Evolutionary conservation across 2,329 filamentous ascomycete species (phyloP), one percentile per base, ranked within the genome.

Genomic region (Monilinia polystroma): DNA sequence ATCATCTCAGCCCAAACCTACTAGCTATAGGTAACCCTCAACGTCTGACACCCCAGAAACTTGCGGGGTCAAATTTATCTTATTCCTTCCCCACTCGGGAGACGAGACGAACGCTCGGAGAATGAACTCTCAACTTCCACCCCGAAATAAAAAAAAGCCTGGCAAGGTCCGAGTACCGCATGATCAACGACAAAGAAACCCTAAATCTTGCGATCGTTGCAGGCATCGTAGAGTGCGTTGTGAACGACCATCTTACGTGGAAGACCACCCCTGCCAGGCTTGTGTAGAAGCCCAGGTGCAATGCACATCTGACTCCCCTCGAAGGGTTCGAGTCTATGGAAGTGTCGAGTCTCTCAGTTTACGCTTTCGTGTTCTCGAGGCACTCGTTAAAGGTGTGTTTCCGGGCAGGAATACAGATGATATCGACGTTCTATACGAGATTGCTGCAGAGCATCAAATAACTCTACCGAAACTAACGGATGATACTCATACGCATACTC

Each of bases 311-410:
- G 80, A 79, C 14, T 72, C 80, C 47, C 80, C 80, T 7, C 76
- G 80, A 32, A 81, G 81, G 69, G 79, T 80, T 51, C 73, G 80
- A 45, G 79, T 81, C 14, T 81, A 81, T 65, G 80, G 80, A 20
- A 81, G 79, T 67, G 78, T 80, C 8, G 80, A 81, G 68, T 80
- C 79, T n/a, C 72, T 81, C 54, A 80, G 79, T 58, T 73, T 78
- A 41, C 75, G 79, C 38, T 81, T 79, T 68, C 74, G 80, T 54
- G 78, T 80, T 3, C 74, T 81, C 14, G 79, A 81, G 69, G 75
- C 78, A 20, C 58, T 81, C 54, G 75, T 81, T 53, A 77, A 78
- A 60, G 79, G 79, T 0, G 66, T 81, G 1, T 80, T 79, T 57
- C 78, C 79, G 4, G 69, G 78, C 20, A 73, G 78, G 47, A 78